These are phyloP conservation scores for Polymyxa betae DNA, from an alignment of 208 protist species.

Conservation along the genomic window DNA sequence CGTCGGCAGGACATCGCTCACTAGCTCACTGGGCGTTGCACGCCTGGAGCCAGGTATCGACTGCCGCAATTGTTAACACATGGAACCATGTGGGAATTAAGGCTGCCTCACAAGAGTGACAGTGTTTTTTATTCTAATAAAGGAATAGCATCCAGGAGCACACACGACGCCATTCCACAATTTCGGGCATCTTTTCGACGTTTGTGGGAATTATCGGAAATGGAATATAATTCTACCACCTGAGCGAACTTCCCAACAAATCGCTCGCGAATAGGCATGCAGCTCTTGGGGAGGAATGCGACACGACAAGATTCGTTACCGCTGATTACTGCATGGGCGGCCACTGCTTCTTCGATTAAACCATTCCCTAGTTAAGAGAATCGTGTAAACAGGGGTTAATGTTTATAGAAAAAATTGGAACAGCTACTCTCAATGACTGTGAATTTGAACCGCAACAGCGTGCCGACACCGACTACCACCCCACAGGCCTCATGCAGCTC, in stretches of 20 bases:
- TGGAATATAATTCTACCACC: slow-evolving; percentile 14
- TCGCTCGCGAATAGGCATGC: slow-evolving; percentile 1
- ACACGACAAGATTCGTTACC: slow-evolving; percentile 15
- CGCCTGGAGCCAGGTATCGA: neutral
- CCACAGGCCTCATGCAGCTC: too few relatives aligned
- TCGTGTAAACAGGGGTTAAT: neutral
- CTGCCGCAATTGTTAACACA: slow-evolving; percentile 27
- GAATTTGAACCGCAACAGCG: too few relatives aligned
- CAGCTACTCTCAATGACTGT: too few relatives aligned
- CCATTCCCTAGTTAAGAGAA: too few relatives aligned
- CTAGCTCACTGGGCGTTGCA: neutral
- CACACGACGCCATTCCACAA: slow-evolving; percentile 38
- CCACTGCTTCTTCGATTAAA: neutral
- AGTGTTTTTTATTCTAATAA: slow-evolving; percentile 32
- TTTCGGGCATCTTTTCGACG: slow-evolving; percentile 19
- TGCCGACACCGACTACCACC: too few relatives aligned
- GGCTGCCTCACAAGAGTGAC: neutral
- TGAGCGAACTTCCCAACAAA: slow-evolving; percentile 23
- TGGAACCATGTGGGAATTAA: slow-evolving; percentile 42
- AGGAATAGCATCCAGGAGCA: slow-evolving; percentile 37
- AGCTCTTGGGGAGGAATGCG: slow-evolving; percentile 36
- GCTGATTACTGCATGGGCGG: slow-evolving; percentile 8
- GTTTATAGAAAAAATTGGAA: too few relatives aligned
- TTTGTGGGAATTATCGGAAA: slow-evolving; percentile 39
- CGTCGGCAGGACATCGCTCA: neutral